phyloP scores from a whole-genome alignment of 768 basidiomycete genomes.

The Kwoniella europaea region DNA sequence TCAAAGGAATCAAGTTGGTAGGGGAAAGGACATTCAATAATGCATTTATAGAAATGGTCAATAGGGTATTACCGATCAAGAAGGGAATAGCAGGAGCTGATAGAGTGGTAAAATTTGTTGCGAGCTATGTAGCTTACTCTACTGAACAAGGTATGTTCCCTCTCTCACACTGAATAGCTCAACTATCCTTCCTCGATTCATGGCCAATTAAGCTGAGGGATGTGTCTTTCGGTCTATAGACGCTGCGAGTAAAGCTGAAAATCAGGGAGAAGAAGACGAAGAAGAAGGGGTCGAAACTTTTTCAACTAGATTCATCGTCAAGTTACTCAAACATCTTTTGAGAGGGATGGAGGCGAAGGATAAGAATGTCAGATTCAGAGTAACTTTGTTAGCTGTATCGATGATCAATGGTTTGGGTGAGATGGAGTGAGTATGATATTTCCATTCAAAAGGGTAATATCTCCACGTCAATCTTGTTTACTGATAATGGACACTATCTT shows the following conservation, averaged over 20 bases:
- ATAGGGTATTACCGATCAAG: slow-evolving; percentile 71
- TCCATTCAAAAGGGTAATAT: neutral
- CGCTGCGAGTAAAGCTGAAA: slow-evolving; percentile 60
- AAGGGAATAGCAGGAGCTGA: slow-evolving; percentile 80
- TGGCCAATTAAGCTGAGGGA: neutral
- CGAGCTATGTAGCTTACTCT: slow-evolving; percentile 74
- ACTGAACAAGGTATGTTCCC: slow-evolving; percentile 72
- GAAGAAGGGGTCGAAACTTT: slow-evolving; percentile 68
- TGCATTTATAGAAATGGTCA: slow-evolving; percentile 67
- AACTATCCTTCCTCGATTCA: neutral
- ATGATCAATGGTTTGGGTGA: slow-evolving; percentile 80
- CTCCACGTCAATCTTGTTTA: neutral
- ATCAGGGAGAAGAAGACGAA: slow-evolving; percentile 55
- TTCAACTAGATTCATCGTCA: slow-evolving; percentile 70
- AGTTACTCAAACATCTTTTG: slow-evolving; percentile 73
- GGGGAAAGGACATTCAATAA: slow-evolving; percentile 82
- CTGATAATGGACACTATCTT: neutral
- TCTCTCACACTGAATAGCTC: too few species aligned
- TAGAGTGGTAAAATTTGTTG: slow-evolving; percentile 78
- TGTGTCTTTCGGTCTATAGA: slow-evolving; percentile 49
- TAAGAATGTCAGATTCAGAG: slow-evolving; percentile 81
- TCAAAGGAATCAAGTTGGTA: slow-evolving; percentile 61
- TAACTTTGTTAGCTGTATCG: slow-evolving; percentile 74
- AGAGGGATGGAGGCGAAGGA: slow-evolving; percentile 83
- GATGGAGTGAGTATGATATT: slow-evolving; percentile 71